phyloP scores from a whole-genome alignment of 371 early-diverging fungal species.

The Nematocida minor region DNA sequence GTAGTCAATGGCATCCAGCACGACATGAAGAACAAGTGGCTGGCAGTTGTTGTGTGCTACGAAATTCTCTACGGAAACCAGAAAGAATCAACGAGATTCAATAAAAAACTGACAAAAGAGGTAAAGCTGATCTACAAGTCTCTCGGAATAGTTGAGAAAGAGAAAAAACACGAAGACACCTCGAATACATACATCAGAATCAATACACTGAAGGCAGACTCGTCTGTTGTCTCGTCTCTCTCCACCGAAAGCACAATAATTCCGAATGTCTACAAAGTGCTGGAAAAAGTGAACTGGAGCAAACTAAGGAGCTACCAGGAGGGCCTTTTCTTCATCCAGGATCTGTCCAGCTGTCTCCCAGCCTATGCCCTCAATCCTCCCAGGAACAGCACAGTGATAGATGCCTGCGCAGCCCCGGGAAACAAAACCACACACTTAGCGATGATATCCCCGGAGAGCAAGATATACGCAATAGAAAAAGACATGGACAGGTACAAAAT shows the following conservation, averaged over 20 bases:
- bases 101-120: conserved; percentile 50
- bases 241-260: conserved; percentile 48
- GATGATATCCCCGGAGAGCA: conserved; percentile 73
- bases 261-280: conserved; percentile 57
- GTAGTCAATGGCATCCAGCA: conserved; percentile 41
- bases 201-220: conserved; percentile 52
- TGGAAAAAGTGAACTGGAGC: conserved; percentile 45
- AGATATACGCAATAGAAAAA: conserved; percentile 81
- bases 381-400: conserved; percentile 71
- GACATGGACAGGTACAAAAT: conserved; percentile 73
- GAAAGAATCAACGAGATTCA: conserved; percentile 39
- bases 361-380: conserved; percentile 77
- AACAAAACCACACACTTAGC: conserved; percentile 86
- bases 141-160: conserved; percentile 27
- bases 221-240: conserved; percentile 30
- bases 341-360: conserved; percentile 73
- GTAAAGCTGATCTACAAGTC: conserved; percentile 44
- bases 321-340: conserved; percentile 60
- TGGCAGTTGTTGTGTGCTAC: conserved; percentile 47
- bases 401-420: conserved; percentile 97
- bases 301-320: conserved; percentile 35
- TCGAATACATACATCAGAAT: conserved; percentile 49
- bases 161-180: not conserved
- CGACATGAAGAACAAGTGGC: conserved; percentile 35
- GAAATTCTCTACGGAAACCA: conserved; percentile 59